Conservation (phyloP, 2,329 filamentous ascomycete genomes). For the Corynespora cassiicola region DNA sequence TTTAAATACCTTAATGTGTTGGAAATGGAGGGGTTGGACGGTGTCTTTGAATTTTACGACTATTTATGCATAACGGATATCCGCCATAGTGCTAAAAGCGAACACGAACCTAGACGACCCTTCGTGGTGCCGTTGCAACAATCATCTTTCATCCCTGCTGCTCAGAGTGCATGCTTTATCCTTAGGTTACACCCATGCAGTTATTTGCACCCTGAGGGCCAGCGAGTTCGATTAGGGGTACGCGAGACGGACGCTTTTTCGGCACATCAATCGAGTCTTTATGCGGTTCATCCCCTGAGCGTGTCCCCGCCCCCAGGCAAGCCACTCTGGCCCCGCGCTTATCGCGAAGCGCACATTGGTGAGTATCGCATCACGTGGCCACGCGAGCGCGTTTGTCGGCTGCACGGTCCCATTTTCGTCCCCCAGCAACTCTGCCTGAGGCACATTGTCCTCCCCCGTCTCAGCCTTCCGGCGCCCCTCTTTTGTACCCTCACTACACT, state of each 20-base stretch:
- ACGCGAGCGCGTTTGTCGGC: slow-evolving; percentile 19
- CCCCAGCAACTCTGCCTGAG: slow-evolving; percentile 28
- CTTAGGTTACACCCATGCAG: too few relatives aligned
- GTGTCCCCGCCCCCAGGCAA: too few relatives aligned
- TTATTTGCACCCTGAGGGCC: too few relatives aligned
- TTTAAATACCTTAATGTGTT: slow-evolving; percentile 61
- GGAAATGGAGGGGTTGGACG: slow-evolving; percentile 22
- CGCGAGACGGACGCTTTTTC: too few relatives aligned
- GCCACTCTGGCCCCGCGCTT: too few relatives aligned
- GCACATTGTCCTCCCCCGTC: slow-evolving; percentile 18
- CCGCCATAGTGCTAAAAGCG: slow-evolving; percentile 41
- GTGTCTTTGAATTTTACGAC: slow-evolving; percentile 44
- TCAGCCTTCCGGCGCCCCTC: slow-evolving; percentile 15
- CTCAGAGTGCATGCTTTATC: too few relatives aligned
- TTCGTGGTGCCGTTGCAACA: slow-evolving; percentile 20
- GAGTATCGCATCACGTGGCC: slow-evolving; percentile 23
- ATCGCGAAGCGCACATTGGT: too few relatives aligned
- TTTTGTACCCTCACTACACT: slow-evolving; percentile 1
- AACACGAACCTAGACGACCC: slow-evolving; percentile 38
- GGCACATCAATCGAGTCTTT: too few relatives aligned
- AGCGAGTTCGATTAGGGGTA: too few relatives aligned
- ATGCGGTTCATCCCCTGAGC: too few relatives aligned
- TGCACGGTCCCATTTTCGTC: slow-evolving; percentile 18
- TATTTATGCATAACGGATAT: slow-evolving; percentile 47
- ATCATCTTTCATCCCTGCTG: too few relatives aligned